Evolutionary conservation across 1,284 basidiomycete species (phyloP), one percentile per base, ranked within the genome.

Genomic region (Meripilus lineatus): DNA sequence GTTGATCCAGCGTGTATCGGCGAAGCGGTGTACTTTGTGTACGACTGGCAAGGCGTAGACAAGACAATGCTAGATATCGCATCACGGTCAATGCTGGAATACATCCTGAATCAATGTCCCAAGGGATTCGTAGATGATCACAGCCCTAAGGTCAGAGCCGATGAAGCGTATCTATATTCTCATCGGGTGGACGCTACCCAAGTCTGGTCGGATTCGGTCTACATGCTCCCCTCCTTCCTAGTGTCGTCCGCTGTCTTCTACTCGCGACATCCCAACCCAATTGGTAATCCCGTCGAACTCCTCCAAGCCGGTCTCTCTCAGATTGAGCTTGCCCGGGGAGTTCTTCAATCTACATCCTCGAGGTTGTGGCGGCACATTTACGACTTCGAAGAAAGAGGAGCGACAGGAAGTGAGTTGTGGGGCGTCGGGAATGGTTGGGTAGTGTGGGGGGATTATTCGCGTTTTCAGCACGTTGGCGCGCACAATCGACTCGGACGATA

Each of bases 351-450:
- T 3, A 45, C 50, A 7, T 36, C 43, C 14, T 53, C 53, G 18
- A n/a, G n/a, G n/a, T 50, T 48, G 28, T 60, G 55, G 51, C 51
- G 50, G 13, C 57, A 60, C 45, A 57, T 58, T 20, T 57, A 51
- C 43, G 53, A 58, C 44, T 42, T 55, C 34, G 26, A 28, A 14
- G 33, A 35, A 17, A 18, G 38, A 21, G 34, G 47, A 24, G 55
- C 54, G 44, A 44, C 49, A 32, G 46, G 58, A 21, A 47, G 47
- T 32, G 52, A 49, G 17, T 47, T 49, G 32, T 58, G 57, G 57
- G 56, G 57, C 15, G 57, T 58, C 13, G 57, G 58, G 7, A 58
- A 58, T 41, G 57, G 57, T 24, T 60, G 57, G 58, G 56, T 56
- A n/a, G 7, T 56, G 55, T 41, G 46, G 50, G 4, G 58, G 57